Conservation (phyloP, 305 asterid genomes). For the Andrographis paniculata region DNA sequence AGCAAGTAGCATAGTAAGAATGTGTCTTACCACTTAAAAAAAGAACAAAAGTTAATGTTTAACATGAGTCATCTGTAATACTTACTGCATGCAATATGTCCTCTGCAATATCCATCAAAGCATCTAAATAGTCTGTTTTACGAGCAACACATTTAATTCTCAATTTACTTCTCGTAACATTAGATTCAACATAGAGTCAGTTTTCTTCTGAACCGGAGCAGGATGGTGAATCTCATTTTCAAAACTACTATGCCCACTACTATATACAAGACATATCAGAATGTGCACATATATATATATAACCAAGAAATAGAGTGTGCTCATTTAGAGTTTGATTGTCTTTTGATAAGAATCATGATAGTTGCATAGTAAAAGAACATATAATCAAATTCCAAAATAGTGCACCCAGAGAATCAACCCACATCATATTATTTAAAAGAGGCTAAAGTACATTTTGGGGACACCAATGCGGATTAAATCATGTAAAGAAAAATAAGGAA, state of each 20-base stretch:
- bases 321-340: too few relatives aligned
- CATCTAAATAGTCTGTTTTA: too few relatives aligned
- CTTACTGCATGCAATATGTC: slow-evolving; percentile 76
- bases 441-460: slow-evolving; percentile 6
- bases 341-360: too few relatives aligned
- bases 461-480: slow-evolving; percentile 8
- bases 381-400: too few relatives aligned
- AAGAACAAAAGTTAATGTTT: background rate
- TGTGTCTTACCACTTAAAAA: background rate
- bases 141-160: slow-evolving; percentile 34
- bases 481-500: slow-evolving; percentile 3
- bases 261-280: too few relatives aligned
- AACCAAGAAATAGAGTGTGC: too few relatives aligned
- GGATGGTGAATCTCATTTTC: slow-evolving; percentile 27
- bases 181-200: background rate
- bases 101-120: slow-evolving; percentile 78
- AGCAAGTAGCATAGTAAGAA: background rate
- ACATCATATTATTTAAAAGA: slow-evolving; percentile 5
- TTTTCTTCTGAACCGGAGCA: slow-evolving; percentile 21
- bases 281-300: too few relatives aligned
- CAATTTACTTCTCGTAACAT: background rate
- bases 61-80: background rate
- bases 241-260: slow-evolving; percentile 34
- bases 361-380: too few relatives aligned
- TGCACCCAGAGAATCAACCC: too few relatives aligned